Conservation (phyloP, 768 basidiomycete species). For the Leucosporidium scottii region DNA sequence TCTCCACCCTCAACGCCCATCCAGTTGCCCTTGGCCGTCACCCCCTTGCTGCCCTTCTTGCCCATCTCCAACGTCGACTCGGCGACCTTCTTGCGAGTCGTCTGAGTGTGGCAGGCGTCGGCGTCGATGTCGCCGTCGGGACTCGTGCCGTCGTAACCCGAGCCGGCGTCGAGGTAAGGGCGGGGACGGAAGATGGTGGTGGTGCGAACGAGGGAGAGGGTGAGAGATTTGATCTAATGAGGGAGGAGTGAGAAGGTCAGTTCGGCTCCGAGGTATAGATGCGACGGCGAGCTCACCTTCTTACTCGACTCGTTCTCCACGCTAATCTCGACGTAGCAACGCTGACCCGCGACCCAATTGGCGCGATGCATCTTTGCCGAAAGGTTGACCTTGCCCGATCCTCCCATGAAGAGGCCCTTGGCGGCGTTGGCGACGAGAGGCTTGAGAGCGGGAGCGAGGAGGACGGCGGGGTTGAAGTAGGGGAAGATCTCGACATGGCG, state of each 20-base stretch:
- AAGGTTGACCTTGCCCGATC: slow-evolving; percentile 58
- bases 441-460: slow-evolving; percentile 56
- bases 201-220: slow-evolving; percentile 59
- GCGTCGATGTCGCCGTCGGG: slow-evolving; percentile 44
- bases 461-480: slow-evolving; percentile 54
- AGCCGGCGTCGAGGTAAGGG: slow-evolving; percentile 43
- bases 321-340: slow-evolving; percentile 58
- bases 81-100: slow-evolving; percentile 58
- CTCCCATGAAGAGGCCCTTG: slow-evolving; percentile 57
- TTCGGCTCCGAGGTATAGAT: no score
- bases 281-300: slow-evolving; percentile 13
- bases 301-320: slow-evolving; percentile 60
- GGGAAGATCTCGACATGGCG: slow-evolving; percentile 75
- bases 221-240: slow-evolving; percentile 55
- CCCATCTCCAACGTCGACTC: slow-evolving; percentile 62
- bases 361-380: slow-evolving; percentile 62
- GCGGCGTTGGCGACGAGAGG: slow-evolving; percentile 56
- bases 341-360: slow-evolving; percentile 75
- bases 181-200: slow-evolving; percentile 60
- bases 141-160: slow-evolving; percentile 18
- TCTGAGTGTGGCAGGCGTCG: slow-evolving; percentile 59
- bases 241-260: not conserved
- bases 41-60: slow-evolving; percentile 58
- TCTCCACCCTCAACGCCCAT: slow-evolving; percentile 63
- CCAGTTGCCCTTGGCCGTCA: slow-evolving; percentile 86